phyloP scores from a whole-genome alignment of 2,329 filamentous ascomycete genomes.

The Ophiostoma perfectum region DNA sequence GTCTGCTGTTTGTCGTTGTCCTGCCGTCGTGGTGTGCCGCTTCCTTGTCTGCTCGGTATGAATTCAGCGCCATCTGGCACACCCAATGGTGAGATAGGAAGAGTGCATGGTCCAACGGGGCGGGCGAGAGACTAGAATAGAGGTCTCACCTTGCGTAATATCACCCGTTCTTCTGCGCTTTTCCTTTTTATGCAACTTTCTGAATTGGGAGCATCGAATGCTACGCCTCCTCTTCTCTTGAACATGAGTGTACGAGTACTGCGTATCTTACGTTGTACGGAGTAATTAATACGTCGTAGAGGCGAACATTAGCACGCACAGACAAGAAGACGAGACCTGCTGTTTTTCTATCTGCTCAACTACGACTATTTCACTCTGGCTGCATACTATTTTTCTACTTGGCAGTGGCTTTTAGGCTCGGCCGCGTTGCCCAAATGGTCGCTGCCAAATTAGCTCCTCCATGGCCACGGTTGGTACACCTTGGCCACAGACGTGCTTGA shows the following conservation, averaged over 20 bases:
- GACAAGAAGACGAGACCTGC: neutral
- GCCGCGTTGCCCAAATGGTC: slow-evolving; percentile 13
- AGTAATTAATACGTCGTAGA: too few species aligned
- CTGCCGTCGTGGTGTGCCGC: neutral
- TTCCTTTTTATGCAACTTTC: neutral
- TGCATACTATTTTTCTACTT: slow-evolving; percentile 7
- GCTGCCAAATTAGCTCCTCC: slow-evolving; percentile 5
- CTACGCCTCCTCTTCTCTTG: neutral
- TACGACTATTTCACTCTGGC: neutral
- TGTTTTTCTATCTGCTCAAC: slow-evolving; percentile 6
- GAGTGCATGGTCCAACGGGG: slow-evolving; percentile 11
- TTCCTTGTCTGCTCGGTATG: slow-evolving; percentile 13
- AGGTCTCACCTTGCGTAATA: slow-evolving; percentile 2
- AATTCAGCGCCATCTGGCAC: neutral
- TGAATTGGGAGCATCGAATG: neutral
- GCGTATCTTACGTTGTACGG: too few species aligned
- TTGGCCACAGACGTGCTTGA: slow-evolving; percentile 8
- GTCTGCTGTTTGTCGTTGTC: neutral
- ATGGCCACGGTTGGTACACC: slow-evolving; percentile 3
- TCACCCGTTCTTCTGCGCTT: neutral
- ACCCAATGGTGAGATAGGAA: slow-evolving; percentile 17
- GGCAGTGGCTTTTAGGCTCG: slow-evolving; percentile 5
- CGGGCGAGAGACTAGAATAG: neutral
- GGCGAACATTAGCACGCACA: neutral
- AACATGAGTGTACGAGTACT: too few species aligned